These are phyloP conservation scores for Fraxinus pennsylvanica DNA, from an alignment of 257 asterid species.

Conservation along the genomic window DNA sequence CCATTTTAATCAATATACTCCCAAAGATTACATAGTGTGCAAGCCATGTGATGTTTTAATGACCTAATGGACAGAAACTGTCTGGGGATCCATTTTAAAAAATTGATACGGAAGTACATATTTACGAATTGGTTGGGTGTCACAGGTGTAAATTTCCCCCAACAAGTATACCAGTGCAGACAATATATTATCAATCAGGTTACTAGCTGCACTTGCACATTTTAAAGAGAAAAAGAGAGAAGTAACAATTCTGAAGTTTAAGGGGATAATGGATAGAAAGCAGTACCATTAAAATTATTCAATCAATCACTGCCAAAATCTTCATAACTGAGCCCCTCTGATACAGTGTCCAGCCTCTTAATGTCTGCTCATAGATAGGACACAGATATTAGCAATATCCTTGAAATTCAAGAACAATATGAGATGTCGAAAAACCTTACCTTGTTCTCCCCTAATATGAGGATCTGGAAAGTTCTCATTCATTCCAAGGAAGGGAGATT, in stretches of 20 bases:
- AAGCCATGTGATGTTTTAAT: background rate
- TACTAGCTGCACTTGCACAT: background rate
- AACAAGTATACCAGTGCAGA: background rate
- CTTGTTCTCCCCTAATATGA: constrained; percentile 31
- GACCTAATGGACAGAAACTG: background rate
- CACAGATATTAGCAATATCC: constrained; percentile 3
- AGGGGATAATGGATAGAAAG: constrained; percentile 2
- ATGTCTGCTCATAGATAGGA: constrained; percentile 26
- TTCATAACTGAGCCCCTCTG: constrained; percentile 30
- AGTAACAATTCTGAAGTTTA: background rate
- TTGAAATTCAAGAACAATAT: constrained; percentile 11
- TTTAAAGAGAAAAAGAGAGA: background rate
- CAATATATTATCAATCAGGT: background rate
- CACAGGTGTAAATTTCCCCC: background rate
- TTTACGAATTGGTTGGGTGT: background rate
- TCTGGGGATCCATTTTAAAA: background rate
- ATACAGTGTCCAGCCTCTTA: constrained; percentile 26
- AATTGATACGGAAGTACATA: background rate
- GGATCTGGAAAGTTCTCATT: constrained; percentile 37
- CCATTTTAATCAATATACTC: background rate
- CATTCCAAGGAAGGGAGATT: constrained; percentile 43
- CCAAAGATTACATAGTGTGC: background rate
- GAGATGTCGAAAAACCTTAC: constrained; percentile 27
- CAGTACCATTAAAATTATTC: constrained; percentile 10
- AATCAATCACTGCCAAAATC: constrained; percentile 32